Conservation (phyloP, 1,139 yeast species). For the Suhomyces ambrosiae region DNA sequence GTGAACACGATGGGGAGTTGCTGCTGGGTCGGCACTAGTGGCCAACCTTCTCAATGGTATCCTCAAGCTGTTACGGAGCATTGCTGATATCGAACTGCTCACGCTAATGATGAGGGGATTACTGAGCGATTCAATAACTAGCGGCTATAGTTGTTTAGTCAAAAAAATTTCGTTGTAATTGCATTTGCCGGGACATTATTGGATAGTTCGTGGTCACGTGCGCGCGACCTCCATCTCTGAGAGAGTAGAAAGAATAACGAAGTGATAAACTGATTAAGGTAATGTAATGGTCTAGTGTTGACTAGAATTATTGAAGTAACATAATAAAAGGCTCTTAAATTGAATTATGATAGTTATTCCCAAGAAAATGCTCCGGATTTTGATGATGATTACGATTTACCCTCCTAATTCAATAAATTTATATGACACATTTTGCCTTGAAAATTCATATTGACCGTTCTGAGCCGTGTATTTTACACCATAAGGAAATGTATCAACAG, state of each 20-base stretch:
- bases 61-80: constrained; percentile 20
- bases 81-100: constrained; percentile 5
- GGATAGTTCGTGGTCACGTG: constrained; percentile 15
- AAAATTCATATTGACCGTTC: too few relatives aligned
- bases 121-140: constrained; percentile 7
- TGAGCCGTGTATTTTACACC: too few relatives aligned
- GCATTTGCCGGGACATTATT: constrained; percentile 21
- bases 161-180: constrained; percentile 18
- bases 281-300: background rate
- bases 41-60: constrained; percentile 38
- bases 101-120: constrained; percentile 2
- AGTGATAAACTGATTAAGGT: too few relatives aligned
- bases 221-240: background rate
- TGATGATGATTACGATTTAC: too few relatives aligned
- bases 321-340: too few relatives aligned
- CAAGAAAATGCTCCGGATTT: too few relatives aligned
- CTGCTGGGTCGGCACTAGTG: constrained; percentile 48
- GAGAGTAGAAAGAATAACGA: too few relatives aligned
- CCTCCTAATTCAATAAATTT: too few relatives aligned
- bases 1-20: constrained; percentile 59
- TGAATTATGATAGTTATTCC: too few relatives aligned
- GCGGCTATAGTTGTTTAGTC: constrained; percentile 6
- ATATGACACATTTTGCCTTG: too few relatives aligned
- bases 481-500: too few relatives aligned
- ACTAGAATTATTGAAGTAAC: too few relatives aligned